Conservation (phyloP, 768 basidiomycete genomes). For the Lactifluus hygrophoroides region DNA sequence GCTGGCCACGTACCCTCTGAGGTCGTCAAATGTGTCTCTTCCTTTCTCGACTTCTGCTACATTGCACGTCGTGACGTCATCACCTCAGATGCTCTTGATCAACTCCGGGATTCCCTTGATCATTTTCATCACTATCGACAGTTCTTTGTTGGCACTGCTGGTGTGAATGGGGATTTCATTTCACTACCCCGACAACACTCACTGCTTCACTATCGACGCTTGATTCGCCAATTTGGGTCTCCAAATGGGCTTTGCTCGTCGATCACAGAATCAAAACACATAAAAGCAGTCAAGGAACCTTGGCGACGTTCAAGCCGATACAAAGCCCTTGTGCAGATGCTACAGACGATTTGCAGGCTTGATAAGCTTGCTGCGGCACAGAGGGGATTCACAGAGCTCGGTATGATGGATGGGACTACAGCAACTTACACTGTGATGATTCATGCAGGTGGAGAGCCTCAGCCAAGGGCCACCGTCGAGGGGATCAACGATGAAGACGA, state of each 20-base stretch:
- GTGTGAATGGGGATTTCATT: too few species aligned
- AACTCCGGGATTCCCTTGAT: too few species aligned
- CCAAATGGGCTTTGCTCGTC: too few species aligned
- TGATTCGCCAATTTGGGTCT: background rate
- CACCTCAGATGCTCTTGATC: too few species aligned
- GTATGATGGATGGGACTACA: too few species aligned
- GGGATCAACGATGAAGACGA: background rate
- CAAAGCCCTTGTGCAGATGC: conserved; percentile 4
- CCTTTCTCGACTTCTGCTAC: background rate
- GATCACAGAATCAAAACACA: too few species aligned
- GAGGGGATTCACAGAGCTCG: background rate
- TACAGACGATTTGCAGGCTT: too few species aligned
- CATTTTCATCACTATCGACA: background rate
- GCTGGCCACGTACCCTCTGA: too few species aligned
- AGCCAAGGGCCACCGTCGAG: background rate
- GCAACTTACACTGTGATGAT: background rate
- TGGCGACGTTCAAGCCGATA: conserved; percentile 20
- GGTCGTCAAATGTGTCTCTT: too few species aligned
- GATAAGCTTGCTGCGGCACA: conserved; percentile 1
- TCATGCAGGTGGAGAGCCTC: background rate
- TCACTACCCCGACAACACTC: background rate
- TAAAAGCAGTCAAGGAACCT: too few species aligned
- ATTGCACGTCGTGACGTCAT: background rate
- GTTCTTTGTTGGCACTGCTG: background rate
- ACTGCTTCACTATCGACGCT: background rate